Conservation (phyloP, 371 early-diverging fungal species). For the Apophysomyces variabilis region DNA sequence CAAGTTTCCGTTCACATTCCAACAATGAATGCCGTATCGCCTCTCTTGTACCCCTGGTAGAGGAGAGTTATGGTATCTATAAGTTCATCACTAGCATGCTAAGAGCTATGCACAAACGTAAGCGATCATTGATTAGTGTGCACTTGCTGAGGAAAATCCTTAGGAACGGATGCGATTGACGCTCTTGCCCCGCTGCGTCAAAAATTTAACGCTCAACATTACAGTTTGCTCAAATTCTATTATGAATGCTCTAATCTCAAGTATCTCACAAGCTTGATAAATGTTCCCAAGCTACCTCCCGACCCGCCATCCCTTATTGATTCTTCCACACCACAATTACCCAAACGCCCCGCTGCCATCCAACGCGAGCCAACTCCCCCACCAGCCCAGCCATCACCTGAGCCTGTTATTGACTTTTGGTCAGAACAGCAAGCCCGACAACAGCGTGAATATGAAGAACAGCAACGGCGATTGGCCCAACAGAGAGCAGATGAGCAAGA, state of each 20-base stretch:
- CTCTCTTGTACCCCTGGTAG: constrained; percentile 94
- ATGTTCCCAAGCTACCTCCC: constrained; percentile 86
- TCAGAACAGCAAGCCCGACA: constrained; percentile 71
- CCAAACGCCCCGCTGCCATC: constrained; percentile 39
- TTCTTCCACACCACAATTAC: constrained; percentile 41
- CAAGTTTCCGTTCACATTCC: constrained; percentile 80
- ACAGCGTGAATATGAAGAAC: constrained; percentile 74
- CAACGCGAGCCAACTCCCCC: constrained; percentile 37
- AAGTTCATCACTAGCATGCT: constrained; percentile 95
- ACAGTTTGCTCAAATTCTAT: constrained; percentile 89
- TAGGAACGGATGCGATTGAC: constrained; percentile 75
- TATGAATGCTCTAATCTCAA: constrained; percentile 86
- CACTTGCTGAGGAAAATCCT: background rate
- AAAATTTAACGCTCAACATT: constrained; percentile 86
- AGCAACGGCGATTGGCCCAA: constrained; percentile 66
- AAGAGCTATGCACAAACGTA: constrained; percentile 94
- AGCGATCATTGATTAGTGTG: constrained; percentile 22
- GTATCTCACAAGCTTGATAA: constrained; percentile 92
- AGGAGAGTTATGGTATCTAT: constrained; percentile 96
- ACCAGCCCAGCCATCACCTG: constrained; percentile 60
- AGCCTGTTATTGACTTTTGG: constrained; percentile 65
- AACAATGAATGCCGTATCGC: constrained; percentile 96
- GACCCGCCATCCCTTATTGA: constrained; percentile 77
- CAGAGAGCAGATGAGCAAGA: constrained; percentile 68
- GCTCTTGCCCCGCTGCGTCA: constrained; percentile 88